These are phyloP conservation scores for Saccharata proteae DNA, from an alignment of 2,329 filamentous ascomycete species.

Conservation along the genomic window DNA sequence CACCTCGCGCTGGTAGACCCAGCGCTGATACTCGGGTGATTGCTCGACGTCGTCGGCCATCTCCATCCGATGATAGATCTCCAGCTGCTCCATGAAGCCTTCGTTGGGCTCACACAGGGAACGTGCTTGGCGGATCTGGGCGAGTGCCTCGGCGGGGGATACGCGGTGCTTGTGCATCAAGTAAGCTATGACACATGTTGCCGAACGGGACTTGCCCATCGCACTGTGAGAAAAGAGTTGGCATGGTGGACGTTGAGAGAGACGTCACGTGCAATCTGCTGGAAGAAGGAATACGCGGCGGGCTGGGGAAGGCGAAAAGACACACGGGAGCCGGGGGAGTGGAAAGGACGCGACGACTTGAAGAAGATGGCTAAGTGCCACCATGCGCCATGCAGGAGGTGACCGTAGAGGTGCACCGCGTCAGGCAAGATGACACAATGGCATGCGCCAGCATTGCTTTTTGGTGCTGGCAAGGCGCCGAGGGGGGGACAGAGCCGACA, in stretches of 20 bases:
- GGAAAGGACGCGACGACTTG: no score
- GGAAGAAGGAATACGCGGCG: background rate
- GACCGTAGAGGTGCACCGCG: background rate
- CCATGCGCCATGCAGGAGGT: no score
- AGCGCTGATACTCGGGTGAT: constrained; percentile 69
- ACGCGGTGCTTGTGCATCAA: constrained; percentile 50
- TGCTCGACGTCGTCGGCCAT: constrained; percentile 58
- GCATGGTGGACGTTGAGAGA: constrained; percentile 10
- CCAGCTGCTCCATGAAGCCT: constrained; percentile 82
- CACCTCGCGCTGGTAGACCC: constrained; percentile 55
- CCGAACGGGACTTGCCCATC: constrained; percentile 91
- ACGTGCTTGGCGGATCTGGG: constrained; percentile 55
- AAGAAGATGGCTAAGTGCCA: no score
- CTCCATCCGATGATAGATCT: constrained; percentile 78
- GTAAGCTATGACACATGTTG: constrained; percentile 73
- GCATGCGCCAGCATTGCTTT: constrained; percentile 1
- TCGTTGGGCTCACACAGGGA: constrained; percentile 78
- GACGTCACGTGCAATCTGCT: constrained; percentile 6
- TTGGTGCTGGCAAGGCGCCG: constrained; percentile 3
- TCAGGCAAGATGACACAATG: background rate
- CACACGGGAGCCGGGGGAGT: background rate
- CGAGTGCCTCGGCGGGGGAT: constrained; percentile 52
- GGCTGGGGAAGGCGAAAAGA: no score
- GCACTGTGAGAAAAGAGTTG: constrained; percentile 49
- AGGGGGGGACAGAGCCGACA: no score